Base-by-base conservation (phyloP, 2,329 filamentous ascomycete species). In the Verticillium zaregamsianum region DNA sequence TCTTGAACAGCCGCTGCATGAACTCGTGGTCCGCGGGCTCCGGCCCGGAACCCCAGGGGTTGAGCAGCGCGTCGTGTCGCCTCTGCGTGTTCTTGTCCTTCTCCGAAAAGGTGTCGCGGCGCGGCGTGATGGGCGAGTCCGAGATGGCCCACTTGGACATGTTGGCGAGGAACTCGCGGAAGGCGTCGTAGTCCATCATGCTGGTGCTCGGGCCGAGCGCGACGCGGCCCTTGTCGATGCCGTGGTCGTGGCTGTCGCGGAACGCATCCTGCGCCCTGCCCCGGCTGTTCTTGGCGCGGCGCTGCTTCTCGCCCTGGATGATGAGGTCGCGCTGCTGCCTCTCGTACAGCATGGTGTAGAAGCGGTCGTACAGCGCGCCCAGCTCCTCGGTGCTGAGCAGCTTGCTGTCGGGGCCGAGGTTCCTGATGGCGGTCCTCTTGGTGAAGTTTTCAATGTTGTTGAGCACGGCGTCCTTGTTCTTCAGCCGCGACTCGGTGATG, bases 381-480 rank as follows among this genome's bases (percentile, higher is more conserved):
- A 99, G 83, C 71, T 99, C 95, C 58, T 94, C 92, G 7, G 89
- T 81, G 69, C 86, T 92, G 37, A 99, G 80, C 59, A 93, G 86
- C 77, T 98, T 99, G 80, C 93, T 97, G 68, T 99, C 95, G 0
- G 94, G 93, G 0, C 95, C 95, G 31, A 99, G 85, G 69, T 99
- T 99, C 39, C 95, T 86, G 65, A 99, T 96, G 1, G 94, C 96
- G 3, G 95, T 99, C 66, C 95, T 87, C 79, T 98, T 99, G 59
- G 95, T 93, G 71, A 99, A 99, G 68, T 87, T 97, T 77, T 98
- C 95, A 70, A 99, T 98, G 67, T 93, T 97, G 73, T 93, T 93
- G 61, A 99, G 82, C 35, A 99, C 95, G 0, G 91, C 90, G 71
- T 95, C 92, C 76, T 98, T 98, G 76, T 98, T 96, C 76, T 93